Base-by-base conservation (phyloP, 495 filamentous ascomycete genomes). In the Elaphomyces granulatus region DNA sequence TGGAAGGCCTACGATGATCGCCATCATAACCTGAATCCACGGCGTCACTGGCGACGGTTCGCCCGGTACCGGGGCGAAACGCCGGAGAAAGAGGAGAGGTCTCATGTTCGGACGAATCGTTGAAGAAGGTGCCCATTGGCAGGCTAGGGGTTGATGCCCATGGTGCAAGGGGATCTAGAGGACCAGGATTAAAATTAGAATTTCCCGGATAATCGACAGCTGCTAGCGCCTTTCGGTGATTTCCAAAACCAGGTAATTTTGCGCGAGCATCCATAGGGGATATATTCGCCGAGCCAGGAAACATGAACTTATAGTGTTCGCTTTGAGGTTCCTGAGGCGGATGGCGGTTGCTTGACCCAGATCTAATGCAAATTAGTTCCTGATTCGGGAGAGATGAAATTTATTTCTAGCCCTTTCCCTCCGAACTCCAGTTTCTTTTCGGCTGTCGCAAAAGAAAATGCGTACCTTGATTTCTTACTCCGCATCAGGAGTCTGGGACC, bases 1-100 rank as follows among this genome's bases (percentile, higher is more conserved):
- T 71, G 15, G 92, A 96, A 8, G 92, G 92, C 37, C 92, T 72
- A 38, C 90, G 69, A 43, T 83, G 76, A 38, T 93, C 83, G 37
- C 70, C 67, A 49, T 75, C 74, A 44, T 75, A 79, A 19, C 72
- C 64, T 18, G 71, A 61, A 21, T 78, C 77, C 9, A 78, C 70
- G 19, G 81, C 83, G 41, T 85, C 82, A 50, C 72, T 81, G 36
- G 66, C 67, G 30, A 66, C 64, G 0, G 70, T 75, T 38, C 74
- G 67, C 19, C 73, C 68, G 20, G 74, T 74, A 14, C 74, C 69
- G 10, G 80, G 72, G 12, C 85, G 75, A 43, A 83, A 73, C 17
- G 58, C 45, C 64, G 75, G 14, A 72, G 81, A 41, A 70, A 85
- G 49, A 71, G 64, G 63, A 71, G 85, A 60, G 18, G 45, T 45